Evolutionary conservation across 2,329 filamentous ascomycete genomes (phyloP), one percentile per base, ranked within the genome.

Genomic region (Aphanocladium album): DNA sequence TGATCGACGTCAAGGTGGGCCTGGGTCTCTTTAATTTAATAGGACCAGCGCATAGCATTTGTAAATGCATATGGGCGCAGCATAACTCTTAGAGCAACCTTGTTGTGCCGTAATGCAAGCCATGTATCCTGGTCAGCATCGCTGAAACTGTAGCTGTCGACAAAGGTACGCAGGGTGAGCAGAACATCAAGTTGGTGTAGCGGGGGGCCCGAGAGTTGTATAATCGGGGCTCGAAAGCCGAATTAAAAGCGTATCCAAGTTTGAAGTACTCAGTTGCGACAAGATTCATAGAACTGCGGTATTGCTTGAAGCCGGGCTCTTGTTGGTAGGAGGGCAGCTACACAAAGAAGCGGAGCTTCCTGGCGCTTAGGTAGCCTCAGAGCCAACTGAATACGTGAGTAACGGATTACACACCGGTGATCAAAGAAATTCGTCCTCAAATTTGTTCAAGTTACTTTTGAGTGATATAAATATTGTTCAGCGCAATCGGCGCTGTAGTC

Each of bases 21-120:
- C n/a, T 46, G 27, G 17, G 30, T 46, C 2, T 41, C 27, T 17
- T 59, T 55, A 3, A 62, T 21, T 23, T 62, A 8, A 3, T 33
- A 55, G 23, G 35, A 56, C 60, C 51, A 62, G 8, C 60, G n/a
- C 5, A 49, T 56, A 6, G 60, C n/a, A 39, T 62, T 59, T 5
- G 6, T 2, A 16, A 57, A 61, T 3, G 19, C 4, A 12, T 5
- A 12, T 17, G 35, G 35, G 12, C 27, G 21, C 11, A 53, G 43
- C 21, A 61, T 25, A 14, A 61, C 12, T 6, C 46, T 52, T 2
- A 45, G 19, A 17, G 60, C 39, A 2, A 57, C 17, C 9, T 46
- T 61, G 60, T 61, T 61, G 35, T 19, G 21, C 11, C 47, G 23
- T 9, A 61, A 19, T 17, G 23, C 27, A 11, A 9, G 35, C 60